Evolutionary conservation across 805 yeast genomes (phyloP).

Genomic region (Saccharomycopsis sp.): DNA sequence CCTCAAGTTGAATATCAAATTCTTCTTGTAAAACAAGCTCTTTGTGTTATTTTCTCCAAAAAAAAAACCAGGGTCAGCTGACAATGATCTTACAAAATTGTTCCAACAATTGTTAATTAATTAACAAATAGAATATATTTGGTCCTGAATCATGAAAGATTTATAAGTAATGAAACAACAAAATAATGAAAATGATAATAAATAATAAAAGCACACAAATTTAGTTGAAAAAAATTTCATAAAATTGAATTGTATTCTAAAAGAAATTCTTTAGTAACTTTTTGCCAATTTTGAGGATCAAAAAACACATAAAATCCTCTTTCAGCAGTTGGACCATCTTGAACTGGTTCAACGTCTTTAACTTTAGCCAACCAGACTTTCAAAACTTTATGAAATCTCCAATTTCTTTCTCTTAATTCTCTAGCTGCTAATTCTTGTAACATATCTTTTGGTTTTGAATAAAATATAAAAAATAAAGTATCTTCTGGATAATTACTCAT

Average conservation of each 20-base stretch:
- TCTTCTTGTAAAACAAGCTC: too few relatives aligned
- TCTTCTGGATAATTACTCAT: constrained; percentile 64
- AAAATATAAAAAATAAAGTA: constrained; percentile 85
- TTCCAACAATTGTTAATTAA: too few relatives aligned
- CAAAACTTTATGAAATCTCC: constrained; percentile 94
- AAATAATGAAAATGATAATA: too few relatives aligned
- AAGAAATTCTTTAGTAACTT: constrained; percentile 65
- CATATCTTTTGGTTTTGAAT: constrained; percentile 86
- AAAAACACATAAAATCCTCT: constrained; percentile 89
- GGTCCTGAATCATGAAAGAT: too few relatives aligned
- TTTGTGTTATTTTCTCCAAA: too few relatives aligned
- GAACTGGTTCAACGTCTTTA: constrained; percentile 77
- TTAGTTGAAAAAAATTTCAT: constrained; percentile 19
- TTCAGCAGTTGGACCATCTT: constrained; percentile 69
- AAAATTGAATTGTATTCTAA: constrained; percentile 54
- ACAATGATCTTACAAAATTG: too few relatives aligned
- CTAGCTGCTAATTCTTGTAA: constrained; percentile 90
- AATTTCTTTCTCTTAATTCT: constrained; percentile 82
- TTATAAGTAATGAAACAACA: too few relatives aligned
- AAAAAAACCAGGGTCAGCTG: too few relatives aligned
- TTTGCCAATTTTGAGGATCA: constrained; percentile 94
- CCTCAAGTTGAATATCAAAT: too few relatives aligned
- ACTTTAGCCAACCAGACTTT: constrained; percentile 97
- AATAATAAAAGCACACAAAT: too few relatives aligned
- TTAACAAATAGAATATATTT: too few relatives aligned